Base-by-base conservation (phyloP, 2,329 filamentous ascomycete species). In the Aspergillus novoparasiticus region DNA sequence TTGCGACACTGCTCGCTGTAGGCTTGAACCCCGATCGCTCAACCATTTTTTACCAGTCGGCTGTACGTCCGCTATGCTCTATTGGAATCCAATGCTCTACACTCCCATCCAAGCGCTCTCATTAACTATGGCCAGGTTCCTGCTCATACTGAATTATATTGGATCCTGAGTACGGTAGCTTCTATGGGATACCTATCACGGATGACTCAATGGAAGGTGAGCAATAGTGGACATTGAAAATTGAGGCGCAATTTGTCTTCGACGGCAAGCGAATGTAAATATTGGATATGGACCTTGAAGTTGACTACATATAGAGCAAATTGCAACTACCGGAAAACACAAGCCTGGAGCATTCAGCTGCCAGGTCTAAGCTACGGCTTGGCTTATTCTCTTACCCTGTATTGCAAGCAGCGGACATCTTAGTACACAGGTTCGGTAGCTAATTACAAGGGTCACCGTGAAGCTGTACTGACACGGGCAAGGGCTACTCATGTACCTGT, bases 171-270 rank as follows among this genome's bases (percentile, higher is more conserved):
- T 74, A 97, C 94, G 69, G 91, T 91, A 58, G 92, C 95, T 28
- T 94, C 92, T 6, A 93, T 95, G 78, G 95, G 95, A 45, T 96
- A 97, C 79, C 82, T 99, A n/a, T 90, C 90, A 11, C 86, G 95
- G n/a, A 99, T 99, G 95, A 98, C 95, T 32, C 95, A 98, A 78
- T 99, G 95, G 94, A 99, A 99, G 88, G 93, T 92, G 73, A 68
- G 73, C 64, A 21, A 56, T 46, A 45, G 57, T 48, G 12, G 26
- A 21, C 11, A 43, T 19, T 23, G 9, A n/a, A n/a, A 30, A 6
- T 39, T 43, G 16, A 36, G 26, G 34, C 36, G 34, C 32, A 45
- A 21, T 21, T 26, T 16, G 23, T 23, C 28, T 60, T 62, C 19
- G 58, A 34, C 51, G 32, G 28, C 23, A 48, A 26, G 14, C 39